Evolutionary conservation across 2,329 filamentous ascomycete species (phyloP).

Genomic region (Botryotinia convoluta): DNA sequence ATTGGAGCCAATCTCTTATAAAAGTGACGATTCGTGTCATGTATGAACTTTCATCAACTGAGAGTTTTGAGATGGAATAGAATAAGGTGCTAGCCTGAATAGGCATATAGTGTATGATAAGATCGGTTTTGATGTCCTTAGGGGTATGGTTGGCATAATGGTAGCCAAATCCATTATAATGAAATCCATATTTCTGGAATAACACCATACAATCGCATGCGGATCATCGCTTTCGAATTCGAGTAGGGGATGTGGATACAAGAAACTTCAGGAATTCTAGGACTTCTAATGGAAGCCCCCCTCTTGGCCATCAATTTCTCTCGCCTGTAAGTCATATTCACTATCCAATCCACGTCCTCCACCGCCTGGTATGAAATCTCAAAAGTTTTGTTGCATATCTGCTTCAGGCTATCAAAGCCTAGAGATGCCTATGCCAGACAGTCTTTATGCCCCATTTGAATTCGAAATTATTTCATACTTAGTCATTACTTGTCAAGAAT

Average conservation of each 20-base stretch:
- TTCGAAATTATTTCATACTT: background rate
- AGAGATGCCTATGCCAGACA: background rate
- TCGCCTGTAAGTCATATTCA: background rate
- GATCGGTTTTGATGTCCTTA: too few relatives aligned
- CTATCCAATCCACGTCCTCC: background rate
- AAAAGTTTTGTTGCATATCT: background rate
- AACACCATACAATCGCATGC: background rate
- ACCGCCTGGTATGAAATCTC: background rate
- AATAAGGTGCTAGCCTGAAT: too few relatives aligned
- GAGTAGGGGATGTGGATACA: background rate
- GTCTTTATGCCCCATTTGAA: too few relatives aligned
- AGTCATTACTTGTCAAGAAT: background rate
- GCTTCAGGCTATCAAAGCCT: background rate
- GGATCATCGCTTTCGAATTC: rapidly evolving
- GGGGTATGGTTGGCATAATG: too few relatives aligned
- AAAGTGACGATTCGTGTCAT: background rate
- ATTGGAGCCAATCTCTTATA: background rate
- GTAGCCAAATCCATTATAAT: too few relatives aligned
- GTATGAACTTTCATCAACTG: background rate
- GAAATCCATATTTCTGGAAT: too few relatives aligned
- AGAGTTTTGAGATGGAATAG: background rate
- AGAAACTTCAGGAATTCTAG: background rate
- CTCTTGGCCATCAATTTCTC: background rate
- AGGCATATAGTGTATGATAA: too few relatives aligned
- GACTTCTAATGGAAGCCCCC: background rate